These are phyloP conservation scores for Hypoxylon cercidicola DNA, from an alignment of 495 filamentous ascomycete species.

Conservation along the genomic window DNA sequence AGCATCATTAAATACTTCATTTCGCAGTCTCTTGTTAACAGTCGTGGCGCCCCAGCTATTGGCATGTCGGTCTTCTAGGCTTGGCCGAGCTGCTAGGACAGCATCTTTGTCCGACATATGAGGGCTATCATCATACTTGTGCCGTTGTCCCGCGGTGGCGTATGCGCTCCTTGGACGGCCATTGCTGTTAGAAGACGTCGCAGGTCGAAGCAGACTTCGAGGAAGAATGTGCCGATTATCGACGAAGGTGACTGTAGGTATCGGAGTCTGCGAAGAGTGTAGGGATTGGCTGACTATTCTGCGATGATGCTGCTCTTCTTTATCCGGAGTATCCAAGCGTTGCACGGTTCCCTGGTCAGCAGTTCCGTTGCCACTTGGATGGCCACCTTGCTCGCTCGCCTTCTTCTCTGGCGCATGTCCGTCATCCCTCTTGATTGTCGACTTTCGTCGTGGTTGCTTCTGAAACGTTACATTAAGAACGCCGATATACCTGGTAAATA, in stretches of 20 bases:
- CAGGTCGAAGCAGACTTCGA: constrained; percentile 72
- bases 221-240: constrained; percentile 97
- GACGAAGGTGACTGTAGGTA: constrained; percentile 93
- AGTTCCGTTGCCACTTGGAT: constrained; percentile 35
- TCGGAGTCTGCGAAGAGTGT: constrained; percentile 55
- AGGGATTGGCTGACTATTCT: constrained; percentile 85
- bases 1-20: constrained; percentile 93
- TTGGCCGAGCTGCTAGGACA: constrained; percentile 46
- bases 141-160: constrained; percentile 39
- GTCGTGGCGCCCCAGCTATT: constrained; percentile 95
- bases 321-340: constrained; percentile 26
- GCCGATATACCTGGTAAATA: constrained; percentile 81
- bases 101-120: constrained; percentile 10
- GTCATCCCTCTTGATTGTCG: constrained; percentile 60
- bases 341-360: constrained; percentile 14
- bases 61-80: constrained; percentile 60
- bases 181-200: constrained; percentile 26
- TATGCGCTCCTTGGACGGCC: constrained; percentile 53
- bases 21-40: constrained; percentile 86
- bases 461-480: constrained; percentile 97
- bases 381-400: constrained; percentile 34
- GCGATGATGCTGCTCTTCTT: constrained; percentile 50
- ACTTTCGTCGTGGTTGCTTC: constrained; percentile 77
- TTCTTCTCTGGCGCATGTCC: constrained; percentile 34
- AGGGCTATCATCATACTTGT: constrained; percentile 18